Evolutionary conservation across 345 rosid genomes (phyloP), one percentile per base, ranked within the genome.

Genomic region (Linum tenue): DNA sequence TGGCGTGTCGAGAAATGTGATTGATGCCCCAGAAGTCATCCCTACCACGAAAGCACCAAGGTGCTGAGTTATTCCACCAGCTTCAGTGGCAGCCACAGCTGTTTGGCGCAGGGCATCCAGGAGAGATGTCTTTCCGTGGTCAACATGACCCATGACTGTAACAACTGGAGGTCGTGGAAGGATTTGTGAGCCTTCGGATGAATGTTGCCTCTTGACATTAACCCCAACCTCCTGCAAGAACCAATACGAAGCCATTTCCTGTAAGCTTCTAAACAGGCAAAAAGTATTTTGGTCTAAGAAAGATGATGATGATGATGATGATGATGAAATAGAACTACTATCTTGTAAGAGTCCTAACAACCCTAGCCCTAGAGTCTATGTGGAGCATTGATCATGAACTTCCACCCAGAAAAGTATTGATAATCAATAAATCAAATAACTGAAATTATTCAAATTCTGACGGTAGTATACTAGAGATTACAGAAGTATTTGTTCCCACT

Each of bases 51-150:
- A 94, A 36, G 96, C 99, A 66, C 99, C 99, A 10, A 94, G 74
- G 62, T 94, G 95, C 68, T 94, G 99, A 66, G 99, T 94, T 83
- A 94, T 94, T 75, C 97, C 99, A 38, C 97, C 96, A 31, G 99
- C 97, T 89, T 94, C 96, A 75, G 73, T 79, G 38, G 88, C 92
- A 15, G 96, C 96, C 43, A 91, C 89, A 11, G 96, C 85, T 42
- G 97, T 88, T 77, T 85, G 83, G 63, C 96, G 85, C 41, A 90
- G 64, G 43, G 99, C 90, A 77, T 94, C 97, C 43, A 94, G 72
- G 74, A 90, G 85, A 59, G 95, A 90, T 63, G 99, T 94, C 82
- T 91, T 94, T 9, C 96, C 97, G 67, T 94, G 99, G 78, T 90
- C 97, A 69, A 94, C 97, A 71, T 94, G 99, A 36, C 97, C 97